A percentile compares a stretch with the other conserved stretches of the same genome.
Conservation (phyloP, 768 basidiomycete genomes). For the Podaxis mareebaensis region DNA sequence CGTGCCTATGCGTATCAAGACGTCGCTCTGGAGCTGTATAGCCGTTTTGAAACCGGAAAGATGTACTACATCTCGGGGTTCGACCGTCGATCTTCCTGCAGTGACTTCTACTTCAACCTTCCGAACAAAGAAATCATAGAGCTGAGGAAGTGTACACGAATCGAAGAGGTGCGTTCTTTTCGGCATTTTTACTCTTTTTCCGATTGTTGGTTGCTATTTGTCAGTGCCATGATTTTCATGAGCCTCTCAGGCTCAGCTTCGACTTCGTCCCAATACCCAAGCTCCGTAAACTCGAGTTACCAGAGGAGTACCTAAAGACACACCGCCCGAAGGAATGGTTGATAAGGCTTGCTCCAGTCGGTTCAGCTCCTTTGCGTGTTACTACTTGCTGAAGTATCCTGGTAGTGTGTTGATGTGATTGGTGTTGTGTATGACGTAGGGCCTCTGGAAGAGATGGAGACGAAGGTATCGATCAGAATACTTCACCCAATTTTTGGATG, state of each 20-base stretch:
- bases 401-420: constrained; percentile 67
- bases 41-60: constrained; percentile 84
- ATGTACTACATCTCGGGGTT: constrained; percentile 80
- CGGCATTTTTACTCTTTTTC: neutral
- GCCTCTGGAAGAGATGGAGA: constrained; percentile 72
- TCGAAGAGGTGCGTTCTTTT: constrained; percentile 67
- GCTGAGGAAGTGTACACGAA: constrained; percentile 58
- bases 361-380: neutral
- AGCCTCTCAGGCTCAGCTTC: constrained; percentile 82
- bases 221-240: constrained; percentile 76
- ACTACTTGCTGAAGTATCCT: constrained; percentile 2
- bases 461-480: constrained; percentile 46
- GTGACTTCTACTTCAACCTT: constrained; percentile 82
- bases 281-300: constrained; percentile 36
- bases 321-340: neutral
- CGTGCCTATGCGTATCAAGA: constrained; percentile 87
- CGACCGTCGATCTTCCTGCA: too few species aligned
- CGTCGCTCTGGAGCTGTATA: constrained; percentile 78
- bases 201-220: neutral
- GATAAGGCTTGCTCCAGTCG: neutral
- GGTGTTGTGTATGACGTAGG: constrained; percentile 80
- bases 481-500: neutral
- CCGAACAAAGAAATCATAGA: constrained; percentile 69
- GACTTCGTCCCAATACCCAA: constrained; percentile 69
- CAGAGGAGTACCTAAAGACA: neutral